Base-by-base conservation (phyloP, 179 eudicot genomes). In the Carnegiea gigantea region DNA sequence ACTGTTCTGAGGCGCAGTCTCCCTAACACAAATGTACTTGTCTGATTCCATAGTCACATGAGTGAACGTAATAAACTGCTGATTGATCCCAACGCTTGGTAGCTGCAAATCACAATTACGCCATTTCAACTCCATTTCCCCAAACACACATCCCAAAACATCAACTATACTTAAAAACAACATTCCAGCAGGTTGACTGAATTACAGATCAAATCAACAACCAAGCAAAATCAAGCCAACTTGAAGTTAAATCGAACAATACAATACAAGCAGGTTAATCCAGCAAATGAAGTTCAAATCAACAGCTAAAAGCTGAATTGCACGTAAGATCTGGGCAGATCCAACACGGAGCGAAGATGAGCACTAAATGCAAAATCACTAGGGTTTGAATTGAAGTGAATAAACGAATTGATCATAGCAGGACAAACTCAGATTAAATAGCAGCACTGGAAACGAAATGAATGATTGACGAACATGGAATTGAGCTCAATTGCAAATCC, bases 1-100 rank as follows among this genome's bases (percentile, higher is more conserved):
- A 80, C 93, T 92, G 81, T 95, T 95, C 78, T 93, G 97, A 15
- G 97, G 97, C 20, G 98, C 79, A 0, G 97, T 95, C 90, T 95
- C 98, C 67, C 98, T 89, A 9, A 94, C 97, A 82, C 98, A 94
- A 79, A 94, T 94, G 80, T 92, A 94, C 91, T 94, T 95, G 78
- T 95, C 98, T 0, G 98, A 95, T 90, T 95, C 98, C 98, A 95
- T 93, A 0, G 97, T 95, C 17, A 95, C 98, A 87, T 93, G 94
- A 4, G 98, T 95, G 77, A 95, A 95, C 0, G 98, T 95, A 33
- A 95, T 92, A 70, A 95, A 95, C 82, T 95, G 98, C 4, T 87
- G 87, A 79, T 87, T 93, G 86, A 95, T 93, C 85, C 98, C 97
- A 72, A 91, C 60, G 85, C 92, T 93, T 24, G 95, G 90, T 78